Conservation (phyloP, 2,329 filamentous ascomycete genomes). For the Diplodia intermedia region DNA sequence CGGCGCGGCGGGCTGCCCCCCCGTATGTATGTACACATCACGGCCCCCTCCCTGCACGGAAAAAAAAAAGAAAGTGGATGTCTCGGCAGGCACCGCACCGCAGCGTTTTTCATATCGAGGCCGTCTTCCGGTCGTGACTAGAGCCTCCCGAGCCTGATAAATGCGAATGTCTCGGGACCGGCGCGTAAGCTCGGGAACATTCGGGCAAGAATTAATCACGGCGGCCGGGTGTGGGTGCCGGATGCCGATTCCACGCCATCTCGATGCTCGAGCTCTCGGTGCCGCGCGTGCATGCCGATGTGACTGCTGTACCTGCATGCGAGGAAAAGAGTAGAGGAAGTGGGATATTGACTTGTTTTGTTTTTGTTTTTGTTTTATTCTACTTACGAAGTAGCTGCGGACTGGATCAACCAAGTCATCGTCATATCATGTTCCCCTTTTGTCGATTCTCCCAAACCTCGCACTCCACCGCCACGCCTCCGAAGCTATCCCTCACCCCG, state of each 20-base stretch:
- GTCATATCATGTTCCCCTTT: not conserved
- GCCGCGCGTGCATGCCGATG: too few species aligned
- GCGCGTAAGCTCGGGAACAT: too few species aligned
- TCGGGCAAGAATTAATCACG: too few species aligned
- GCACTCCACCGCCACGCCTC: not conserved
- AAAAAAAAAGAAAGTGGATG: not conserved
- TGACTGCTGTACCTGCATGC: too few species aligned
- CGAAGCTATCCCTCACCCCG: not conserved
- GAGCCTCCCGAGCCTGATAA: too few species aligned
- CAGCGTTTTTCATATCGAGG: not conserved
- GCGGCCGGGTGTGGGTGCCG: too few species aligned
- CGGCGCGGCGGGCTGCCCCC: not conserved
- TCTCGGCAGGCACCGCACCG: not conserved
- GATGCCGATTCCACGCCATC: too few species aligned
- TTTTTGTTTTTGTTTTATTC: not conserved
- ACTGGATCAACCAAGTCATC: not conserved
- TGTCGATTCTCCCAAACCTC: constrained; percentile 4
- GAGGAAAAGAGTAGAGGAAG: not conserved
- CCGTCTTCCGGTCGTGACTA: too few species aligned
- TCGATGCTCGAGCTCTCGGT: too few species aligned
- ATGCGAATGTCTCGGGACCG: too few species aligned
- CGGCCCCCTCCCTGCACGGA: not conserved
- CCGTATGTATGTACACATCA: too few species aligned
- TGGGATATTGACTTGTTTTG: not conserved
- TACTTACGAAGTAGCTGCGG: not conserved